Base-by-base conservation (phyloP, 129 eudicot species). In the Arctium lappa region DNA sequence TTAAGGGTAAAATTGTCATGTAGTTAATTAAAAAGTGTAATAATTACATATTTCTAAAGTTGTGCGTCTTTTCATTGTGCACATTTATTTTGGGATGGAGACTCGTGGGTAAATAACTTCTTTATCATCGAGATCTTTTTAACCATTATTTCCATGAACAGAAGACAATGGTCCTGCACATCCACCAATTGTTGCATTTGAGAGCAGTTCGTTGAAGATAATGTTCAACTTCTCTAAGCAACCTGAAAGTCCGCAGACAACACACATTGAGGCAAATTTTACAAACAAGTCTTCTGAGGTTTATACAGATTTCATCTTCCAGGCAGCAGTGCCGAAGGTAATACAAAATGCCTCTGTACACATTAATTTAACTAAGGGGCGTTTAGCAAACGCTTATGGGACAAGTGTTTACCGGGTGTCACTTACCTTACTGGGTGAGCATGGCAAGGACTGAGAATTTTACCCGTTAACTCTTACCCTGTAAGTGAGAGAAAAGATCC, bases 321-420 rank as follows among this genome's bases (percentile, higher is more conserved):
- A 93, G 90, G 98, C 98, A 73, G 98, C 99, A 50, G 99, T 95
- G 8, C 99, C 99, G 2, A 95, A 91, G 98, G 99, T 93, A 89
- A 80, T 11, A n/a, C 2, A 8, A 37, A 78, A 1, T 70, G 39
- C 32, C 74, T 66, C 2, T 29, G 8, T 34, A n/a, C 72, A 12
- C 12, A 62, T 69, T 42, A 2, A 3, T 42, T 42, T 42, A 8
- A 42, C 50, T 6, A 42, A 42, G 36, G 36, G 36, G 36, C 36
- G 36, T 33, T 33, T 33, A 33, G 2, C 36, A 2, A 33, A 33
- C 36, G 3, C 36, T 33, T 33, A 33, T 33, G 27, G 27, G 27
- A 0, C 27, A 22, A 22, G 27, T 22, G 27, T 22, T 22, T 22
- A 22, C 27, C 36, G 36, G 36, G 36, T 33, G 36, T 33, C 36